A percentile compares a stretch with the other conserved stretches of the same genome.
phyloP scores from a whole-genome alignment of 257 asterid species.

The Lavandula angustifolia region DNA sequence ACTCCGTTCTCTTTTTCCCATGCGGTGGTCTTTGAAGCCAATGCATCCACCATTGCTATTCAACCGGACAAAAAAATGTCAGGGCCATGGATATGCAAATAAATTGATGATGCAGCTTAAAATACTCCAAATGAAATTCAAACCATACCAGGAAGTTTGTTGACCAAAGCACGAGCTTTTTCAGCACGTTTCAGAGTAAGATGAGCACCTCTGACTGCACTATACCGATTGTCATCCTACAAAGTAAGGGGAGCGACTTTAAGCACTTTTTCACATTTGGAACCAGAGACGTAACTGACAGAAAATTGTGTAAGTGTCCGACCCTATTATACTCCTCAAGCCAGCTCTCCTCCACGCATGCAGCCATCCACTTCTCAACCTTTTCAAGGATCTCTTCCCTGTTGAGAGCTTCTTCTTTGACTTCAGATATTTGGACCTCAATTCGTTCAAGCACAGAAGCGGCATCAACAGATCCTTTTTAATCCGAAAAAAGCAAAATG shows the following conservation, averaged over 20 bases:
- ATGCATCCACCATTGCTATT: slow-evolving; percentile 85
- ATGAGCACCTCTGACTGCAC: slow-evolving; percentile 98
- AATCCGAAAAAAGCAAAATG: slow-evolving; percentile 18
- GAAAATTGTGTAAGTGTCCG: slow-evolving; percentile 28
- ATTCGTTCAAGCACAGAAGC: slow-evolving; percentile 83
- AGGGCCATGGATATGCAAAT: slow-evolving; percentile 6
- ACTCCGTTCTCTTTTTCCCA: slow-evolving; percentile 92
- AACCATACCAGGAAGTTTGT: slow-evolving; percentile 83
- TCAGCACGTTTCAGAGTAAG: slow-evolving; percentile 95
- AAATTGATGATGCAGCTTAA: neutral
- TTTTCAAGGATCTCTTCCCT: slow-evolving; percentile 94
- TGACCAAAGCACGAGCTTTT: slow-evolving; percentile 89
- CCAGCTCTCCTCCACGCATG: slow-evolving; percentile 98
- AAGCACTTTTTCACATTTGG: slow-evolving; percentile 23
- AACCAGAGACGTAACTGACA: slow-evolving; percentile 23
- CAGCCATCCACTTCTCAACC: slow-evolving; percentile 96
- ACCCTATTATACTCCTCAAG: slow-evolving; percentile 98
- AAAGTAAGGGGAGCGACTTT: slow-evolving; percentile 29
- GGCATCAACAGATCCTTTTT: slow-evolving; percentile 81
- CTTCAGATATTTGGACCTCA: slow-evolving; percentile 83
- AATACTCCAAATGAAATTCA: slow-evolving; percentile 17
- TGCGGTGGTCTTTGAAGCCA: slow-evolving; percentile 69
- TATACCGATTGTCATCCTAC: slow-evolving; percentile 93
- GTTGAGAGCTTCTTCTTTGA: slow-evolving; percentile 85
- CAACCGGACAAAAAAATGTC: slow-evolving; percentile 20